Evolutionary conservation across 352 stramenopile genomes (phyloP), one percentile per base, ranked within the genome.

Genomic region (Globisporangium splendens): DNA sequence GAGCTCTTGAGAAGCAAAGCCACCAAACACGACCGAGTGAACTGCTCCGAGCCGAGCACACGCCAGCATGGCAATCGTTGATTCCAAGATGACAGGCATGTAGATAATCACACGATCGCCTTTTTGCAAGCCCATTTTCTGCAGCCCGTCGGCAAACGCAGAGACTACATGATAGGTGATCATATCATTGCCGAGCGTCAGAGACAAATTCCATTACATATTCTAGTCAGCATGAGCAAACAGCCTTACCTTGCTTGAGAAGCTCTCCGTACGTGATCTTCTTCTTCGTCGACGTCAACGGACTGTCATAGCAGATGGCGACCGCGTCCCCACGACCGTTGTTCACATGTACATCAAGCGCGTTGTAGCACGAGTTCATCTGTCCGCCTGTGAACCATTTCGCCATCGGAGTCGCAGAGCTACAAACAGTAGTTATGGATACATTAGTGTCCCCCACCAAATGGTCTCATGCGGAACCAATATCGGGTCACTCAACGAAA

Each of bases 71-170:
- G 91, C 96, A 56, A 98, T 91, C 20, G 89, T 89, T 8, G 95
- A 80, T 68, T 99, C 95, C 18, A 96, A 80, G 18, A 99, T 95
- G 74, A 98, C 98, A 7, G 97, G 96, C 96, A 99, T 98, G 82
- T 99, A 99, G 35, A 99, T 88, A 17, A 95, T 97, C 4, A 99
- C 97, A 12, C 95, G 89, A 79, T 99, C 96, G 6, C 96, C 96
- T 66, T 97, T 86, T 54, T 73, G 72, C n/a, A 93, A 72, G 39
- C 96, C 96, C 15, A 78, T 72, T 17, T 83, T 69, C 59, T 97
- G 94, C 62, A 99, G 87, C n/a, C 92, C 94, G 70, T 99, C 99
- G 3, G 97, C 96, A 62, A 99, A 61, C 13, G 41, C 35, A 38
- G 54, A 44, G 18, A 61, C 46, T 55, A 22, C 1, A 8, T 20